phyloP scores from a whole-genome alignment of 2,329 filamentous ascomycete species.

The Lasiodiplodia gonubiensis region DNA sequence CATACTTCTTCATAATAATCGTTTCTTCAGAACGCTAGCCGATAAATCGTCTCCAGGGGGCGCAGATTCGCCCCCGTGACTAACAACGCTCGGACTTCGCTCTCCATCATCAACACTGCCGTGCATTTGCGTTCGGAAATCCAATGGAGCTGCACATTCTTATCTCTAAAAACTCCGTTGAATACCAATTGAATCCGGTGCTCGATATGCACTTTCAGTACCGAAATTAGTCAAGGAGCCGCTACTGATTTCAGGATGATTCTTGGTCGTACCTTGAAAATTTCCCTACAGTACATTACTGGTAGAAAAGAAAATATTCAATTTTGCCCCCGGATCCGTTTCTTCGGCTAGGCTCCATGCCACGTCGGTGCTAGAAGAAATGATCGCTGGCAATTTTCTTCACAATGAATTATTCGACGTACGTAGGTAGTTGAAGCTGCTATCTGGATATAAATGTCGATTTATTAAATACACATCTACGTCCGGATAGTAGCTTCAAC shows the following conservation, averaged over 20 bases:
- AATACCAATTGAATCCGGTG: neutral
- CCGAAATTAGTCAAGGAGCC: neutral
- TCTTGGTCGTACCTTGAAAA: neutral
- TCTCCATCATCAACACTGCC: neutral
- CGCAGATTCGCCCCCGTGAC: constrained; percentile 10
- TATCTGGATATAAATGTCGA: no score
- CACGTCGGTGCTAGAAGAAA: no score
- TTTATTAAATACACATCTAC: no score
- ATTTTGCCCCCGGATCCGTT: constrained; percentile 4
- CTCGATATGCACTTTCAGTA: neutral
- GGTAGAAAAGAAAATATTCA: neutral
- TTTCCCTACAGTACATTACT: neutral
- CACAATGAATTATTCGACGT: no score
- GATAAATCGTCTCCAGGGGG: neutral
- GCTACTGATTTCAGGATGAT: neutral
- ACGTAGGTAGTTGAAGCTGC: no score
- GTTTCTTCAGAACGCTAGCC: neutral
- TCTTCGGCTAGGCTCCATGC: constrained; percentile 16
- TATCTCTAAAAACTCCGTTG: neutral
- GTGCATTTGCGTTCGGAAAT: neutral
- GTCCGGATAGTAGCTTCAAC: no score
- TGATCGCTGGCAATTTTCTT: no score
- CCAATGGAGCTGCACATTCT: neutral
- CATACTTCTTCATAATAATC: no score
- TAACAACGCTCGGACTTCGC: neutral